Conservation (phyloP, 768 basidiomycete genomes). For the Rhizopogon vinicolor region DNA sequence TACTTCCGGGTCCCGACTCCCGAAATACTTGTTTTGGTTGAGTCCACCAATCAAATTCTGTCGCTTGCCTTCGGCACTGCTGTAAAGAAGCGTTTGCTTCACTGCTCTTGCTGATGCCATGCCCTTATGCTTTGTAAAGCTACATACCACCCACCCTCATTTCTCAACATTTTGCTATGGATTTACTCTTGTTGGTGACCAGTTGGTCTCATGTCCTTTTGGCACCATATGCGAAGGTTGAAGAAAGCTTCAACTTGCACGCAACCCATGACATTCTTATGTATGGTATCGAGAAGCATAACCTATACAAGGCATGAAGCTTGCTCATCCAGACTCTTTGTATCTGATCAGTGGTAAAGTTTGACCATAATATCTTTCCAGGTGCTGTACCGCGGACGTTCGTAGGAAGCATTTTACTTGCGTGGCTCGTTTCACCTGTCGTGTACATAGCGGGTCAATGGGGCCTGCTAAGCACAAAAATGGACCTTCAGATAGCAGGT, state of each 20-base stretch:
- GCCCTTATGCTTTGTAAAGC: no score
- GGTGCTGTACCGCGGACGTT: conserved; percentile 91
- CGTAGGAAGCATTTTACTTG: conserved; percentile 68
- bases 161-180: conserved; percentile 29
- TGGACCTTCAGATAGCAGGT: conserved; percentile 72
- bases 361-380: conserved; percentile 85
- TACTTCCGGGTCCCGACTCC: no score
- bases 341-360: conserved; percentile 41
- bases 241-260: conserved; percentile 95
- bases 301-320: conserved; percentile 31
- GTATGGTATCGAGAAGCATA: conserved; percentile 51
- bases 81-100: no score
- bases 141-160: not conserved
- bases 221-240: conserved; percentile 92
- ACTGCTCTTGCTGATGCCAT: no score
- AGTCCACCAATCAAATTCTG: no score
- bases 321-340: not conserved
- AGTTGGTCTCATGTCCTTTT: conserved; percentile 68
- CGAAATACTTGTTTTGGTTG: no score
- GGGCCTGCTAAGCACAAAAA: conserved; percentile 48
- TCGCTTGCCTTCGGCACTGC: no score
- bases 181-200: conserved; percentile 44
- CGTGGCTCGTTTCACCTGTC: conserved; percentile 48
- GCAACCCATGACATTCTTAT: conserved; percentile 83
- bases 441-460: conserved; percentile 36